Percentiles rank a stretch among this genome's conserved stretches.
These are phyloP conservation scores for Boletus tylopilopsis DNA, from an alignment of 768 basidiomycete genomes.

Conservation along the genomic window DNA sequence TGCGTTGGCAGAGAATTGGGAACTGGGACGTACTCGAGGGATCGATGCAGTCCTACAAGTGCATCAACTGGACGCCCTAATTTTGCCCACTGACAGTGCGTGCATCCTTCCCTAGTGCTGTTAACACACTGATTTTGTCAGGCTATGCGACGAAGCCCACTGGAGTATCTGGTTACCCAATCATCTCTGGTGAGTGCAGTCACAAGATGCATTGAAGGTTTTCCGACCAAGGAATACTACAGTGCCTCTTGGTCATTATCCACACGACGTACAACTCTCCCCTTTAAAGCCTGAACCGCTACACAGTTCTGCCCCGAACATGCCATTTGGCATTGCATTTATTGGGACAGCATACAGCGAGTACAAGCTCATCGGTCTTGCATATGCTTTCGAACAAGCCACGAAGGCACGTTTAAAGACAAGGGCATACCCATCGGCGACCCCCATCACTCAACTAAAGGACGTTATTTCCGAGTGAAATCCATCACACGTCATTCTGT, in stretches of 20 bases:
- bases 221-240: conserved; percentile 1
- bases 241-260: conserved; percentile 62
- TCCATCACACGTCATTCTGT: background rate
- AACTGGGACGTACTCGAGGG: conserved; percentile 49
- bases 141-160: conserved; percentile 30
- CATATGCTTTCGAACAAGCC: conserved; percentile 63
- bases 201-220: background rate
- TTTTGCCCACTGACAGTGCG: conserved; percentile 43
- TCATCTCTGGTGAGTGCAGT: conserved; percentile 50
- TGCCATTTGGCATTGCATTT: conserved; percentile 62
- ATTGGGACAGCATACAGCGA: conserved; percentile 61
- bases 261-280: conserved; percentile 39
- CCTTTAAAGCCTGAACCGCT: conserved; percentile 42
- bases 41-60: conserved; percentile 50
- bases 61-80: conserved; percentile 48
- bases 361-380: conserved; percentile 52
- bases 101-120: background rate
- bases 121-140: background rate
- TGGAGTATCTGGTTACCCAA: conserved; percentile 65
- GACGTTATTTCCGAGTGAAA: conserved; percentile 29
- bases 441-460: conserved; percentile 49
- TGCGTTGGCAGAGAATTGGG: conserved; percentile 44
- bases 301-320: conserved; percentile 36
- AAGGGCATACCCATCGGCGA: conserved; percentile 48
- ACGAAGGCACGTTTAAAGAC: conserved; percentile 49